phyloP scores from a whole-genome alignment of 306 rosid species.

The Psophocarpus tetragonolobus region DNA sequence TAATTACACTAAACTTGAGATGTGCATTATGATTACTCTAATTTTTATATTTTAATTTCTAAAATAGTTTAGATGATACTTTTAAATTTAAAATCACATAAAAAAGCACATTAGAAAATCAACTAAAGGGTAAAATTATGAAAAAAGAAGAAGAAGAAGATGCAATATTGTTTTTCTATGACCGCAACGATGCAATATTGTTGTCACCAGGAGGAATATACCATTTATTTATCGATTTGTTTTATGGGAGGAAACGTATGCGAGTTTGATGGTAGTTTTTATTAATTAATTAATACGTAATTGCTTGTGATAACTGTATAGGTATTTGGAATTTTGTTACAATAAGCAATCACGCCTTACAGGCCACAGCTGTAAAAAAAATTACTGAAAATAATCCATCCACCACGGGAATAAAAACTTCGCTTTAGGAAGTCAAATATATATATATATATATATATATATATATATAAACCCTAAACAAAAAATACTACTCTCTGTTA shows the following conservation, averaged over 20 bases:
- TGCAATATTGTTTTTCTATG: no score
- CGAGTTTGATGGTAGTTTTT: background rate
- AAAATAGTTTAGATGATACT: no score
- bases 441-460: background rate
- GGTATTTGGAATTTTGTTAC: background rate
- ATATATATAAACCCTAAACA: no score
- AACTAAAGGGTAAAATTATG: no score
- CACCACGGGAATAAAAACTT: background rate
- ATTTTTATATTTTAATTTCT: no score
- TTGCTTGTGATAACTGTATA: background rate
- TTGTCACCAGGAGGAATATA: background rate
- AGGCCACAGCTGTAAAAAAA: background rate
- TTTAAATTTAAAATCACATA: no score
- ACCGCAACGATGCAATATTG: slow-evolving; percentile 16
- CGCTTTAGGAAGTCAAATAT: background rate
- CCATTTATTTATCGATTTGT: background rate
- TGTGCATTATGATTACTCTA: no score
- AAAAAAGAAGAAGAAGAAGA: no score
- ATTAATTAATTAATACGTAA: background rate
- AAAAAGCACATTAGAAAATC: no score
- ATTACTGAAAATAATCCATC: background rate
- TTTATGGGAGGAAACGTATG: background rate
- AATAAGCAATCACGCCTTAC: background rate
- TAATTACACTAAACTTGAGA: no score
- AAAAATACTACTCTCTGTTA: no score